These are phyloP conservation scores for Moricandia moricandioides DNA, from an alignment of 345 rosid genomes.

Conservation along the genomic window DNA sequence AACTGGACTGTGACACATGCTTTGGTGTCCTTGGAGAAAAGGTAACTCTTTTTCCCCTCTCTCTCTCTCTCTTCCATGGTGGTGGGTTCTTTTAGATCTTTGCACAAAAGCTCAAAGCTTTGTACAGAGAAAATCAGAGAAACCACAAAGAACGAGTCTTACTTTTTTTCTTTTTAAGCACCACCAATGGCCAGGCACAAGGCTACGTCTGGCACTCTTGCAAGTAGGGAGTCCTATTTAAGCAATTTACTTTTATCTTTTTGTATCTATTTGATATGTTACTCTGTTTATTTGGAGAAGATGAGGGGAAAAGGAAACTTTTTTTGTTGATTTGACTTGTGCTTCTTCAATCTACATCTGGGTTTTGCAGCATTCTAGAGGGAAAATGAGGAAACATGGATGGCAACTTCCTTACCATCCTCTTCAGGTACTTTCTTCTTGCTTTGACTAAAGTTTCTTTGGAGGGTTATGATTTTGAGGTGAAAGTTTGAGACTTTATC, in stretches of 20 bases:
- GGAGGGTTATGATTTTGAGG: constrained; percentile 29
- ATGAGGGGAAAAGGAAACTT: constrained; percentile 45
- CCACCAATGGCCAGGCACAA: too few relatives aligned
- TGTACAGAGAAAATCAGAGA: constrained; percentile 38
- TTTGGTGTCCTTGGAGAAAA: constrained; percentile 44
- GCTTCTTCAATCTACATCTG: constrained; percentile 31
- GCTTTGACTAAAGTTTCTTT: not conserved
- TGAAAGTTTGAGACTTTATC: constrained; percentile 14
- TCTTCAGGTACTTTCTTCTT: constrained; percentile 63
- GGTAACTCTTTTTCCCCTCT: constrained; percentile 32
- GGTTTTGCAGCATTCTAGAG: constrained; percentile 40
- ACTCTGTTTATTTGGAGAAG: constrained; percentile 43
- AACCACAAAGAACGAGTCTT: constrained; percentile 35
- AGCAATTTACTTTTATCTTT: too few relatives aligned
- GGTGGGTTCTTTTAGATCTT: constrained; percentile 43
- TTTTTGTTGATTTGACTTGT: constrained; percentile 17
- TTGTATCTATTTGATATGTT: too few relatives aligned
- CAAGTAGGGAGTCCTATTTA: too few relatives aligned
- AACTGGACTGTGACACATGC: constrained; percentile 56
- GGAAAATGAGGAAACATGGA: constrained; percentile 92
- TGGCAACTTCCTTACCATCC: constrained; percentile 99
- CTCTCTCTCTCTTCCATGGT: constrained; percentile 35
- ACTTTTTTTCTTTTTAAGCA: not conserved
- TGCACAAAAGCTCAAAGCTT: constrained; percentile 42
- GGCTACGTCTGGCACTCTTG: too few relatives aligned